Conservation (phyloP, 441 rosid species). For the Aleurites moluccanus region DNA sequence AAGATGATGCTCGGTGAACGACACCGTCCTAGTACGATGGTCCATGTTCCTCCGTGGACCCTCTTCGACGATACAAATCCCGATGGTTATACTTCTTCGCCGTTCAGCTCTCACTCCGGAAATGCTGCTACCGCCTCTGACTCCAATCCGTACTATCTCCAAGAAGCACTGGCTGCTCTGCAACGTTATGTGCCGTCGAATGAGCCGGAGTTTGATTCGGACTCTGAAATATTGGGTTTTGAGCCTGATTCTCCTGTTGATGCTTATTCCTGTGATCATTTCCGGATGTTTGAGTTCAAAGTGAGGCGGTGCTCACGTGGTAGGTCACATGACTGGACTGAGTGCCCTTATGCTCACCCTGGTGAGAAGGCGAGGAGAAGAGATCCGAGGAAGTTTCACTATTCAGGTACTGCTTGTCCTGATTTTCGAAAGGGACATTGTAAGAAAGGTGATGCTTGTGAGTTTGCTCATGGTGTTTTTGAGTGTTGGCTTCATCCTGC, state of each 20-base stretch:
- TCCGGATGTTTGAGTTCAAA: slow-evolving; percentile 92
- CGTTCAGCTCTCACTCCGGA: slow-evolving; percentile 18
- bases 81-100: slow-evolving; percentile 32
- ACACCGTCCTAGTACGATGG: slow-evolving; percentile 48
- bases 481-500: slow-evolving; percentile 99
- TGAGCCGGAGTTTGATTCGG: slow-evolving; percentile 51
- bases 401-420: slow-evolving; percentile 84
- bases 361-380: slow-evolving; percentile 93
- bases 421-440: slow-evolving; percentile 84
- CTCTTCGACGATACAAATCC: slow-evolving; percentile 36
- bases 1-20: slow-evolving; percentile 76
- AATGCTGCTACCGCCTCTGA: slow-evolving; percentile 32
- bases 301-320: slow-evolving; percentile 82
- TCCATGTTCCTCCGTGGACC: slow-evolving; percentile 67
- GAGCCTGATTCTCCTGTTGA: slow-evolving; percentile 67
- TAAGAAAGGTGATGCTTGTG: slow-evolving; percentile 72
- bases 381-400: slow-evolving; percentile 78
- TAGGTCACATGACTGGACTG: slow-evolving; percentile 96
- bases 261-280: slow-evolving; percentile 80
- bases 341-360: slow-evolving; percentile 96
- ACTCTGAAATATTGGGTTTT: slow-evolving; percentile 39
- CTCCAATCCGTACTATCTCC: slow-evolving; percentile 39
- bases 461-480: slow-evolving; percentile 87
- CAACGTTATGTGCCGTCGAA: slow-evolving; percentile 64
- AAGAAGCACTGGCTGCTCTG: slow-evolving; percentile 57